Conservation (phyloP, 2,329 filamentous ascomycete genomes). For the Epichloe amarillans region DNA sequence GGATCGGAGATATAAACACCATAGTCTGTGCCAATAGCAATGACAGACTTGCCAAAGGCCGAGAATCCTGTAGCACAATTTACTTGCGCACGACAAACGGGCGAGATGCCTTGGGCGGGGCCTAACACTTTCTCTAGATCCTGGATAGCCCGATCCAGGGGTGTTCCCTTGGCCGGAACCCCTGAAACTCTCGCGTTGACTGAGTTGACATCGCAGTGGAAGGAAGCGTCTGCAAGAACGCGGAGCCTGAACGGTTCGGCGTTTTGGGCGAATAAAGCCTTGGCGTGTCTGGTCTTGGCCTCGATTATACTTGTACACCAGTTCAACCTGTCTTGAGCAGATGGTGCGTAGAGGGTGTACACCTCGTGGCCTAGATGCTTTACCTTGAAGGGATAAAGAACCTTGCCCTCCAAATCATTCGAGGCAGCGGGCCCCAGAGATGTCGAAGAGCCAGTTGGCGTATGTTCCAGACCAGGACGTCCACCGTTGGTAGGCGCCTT, state of each 20-base stretch:
- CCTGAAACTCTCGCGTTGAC: slow-evolving; percentile 45
- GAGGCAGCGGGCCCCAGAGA: slow-evolving; percentile 34
- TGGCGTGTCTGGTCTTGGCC: slow-evolving; percentile 87
- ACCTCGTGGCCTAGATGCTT: slow-evolving; percentile 92
- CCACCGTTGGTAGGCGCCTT: slow-evolving; percentile 40
- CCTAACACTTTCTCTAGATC: slow-evolving; percentile 76
- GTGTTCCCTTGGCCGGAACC: slow-evolving; percentile 78
- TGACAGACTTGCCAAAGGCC: slow-evolving; percentile 70
- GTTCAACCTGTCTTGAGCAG: slow-evolving; percentile 59
- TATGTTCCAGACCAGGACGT: slow-evolving; percentile 51
- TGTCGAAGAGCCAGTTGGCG: slow-evolving; percentile 51
- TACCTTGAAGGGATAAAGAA: slow-evolving; percentile 86
- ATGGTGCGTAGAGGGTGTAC: slow-evolving; percentile 79
- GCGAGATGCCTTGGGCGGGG: slow-evolving; percentile 52
- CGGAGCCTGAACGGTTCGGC: slow-evolving; percentile 88
- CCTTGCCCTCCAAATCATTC: slow-evolving; percentile 65
- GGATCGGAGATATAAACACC: slow-evolving; percentile 85
- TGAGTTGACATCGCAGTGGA: slow-evolving; percentile 59
- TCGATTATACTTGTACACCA: slow-evolving; percentile 93
- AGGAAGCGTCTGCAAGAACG: slow-evolving; percentile 85
- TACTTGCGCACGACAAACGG: slow-evolving; percentile 73
- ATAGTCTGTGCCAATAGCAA: slow-evolving; percentile 89
- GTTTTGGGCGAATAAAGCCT: slow-evolving; percentile 78
- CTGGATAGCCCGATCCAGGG: slow-evolving; percentile 77
- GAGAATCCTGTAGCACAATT: slow-evolving; percentile 90